These are phyloP conservation scores for Colletotrichum australisinense DNA, from an alignment of 2,329 filamentous ascomycete species.

Conservation along the genomic window DNA sequence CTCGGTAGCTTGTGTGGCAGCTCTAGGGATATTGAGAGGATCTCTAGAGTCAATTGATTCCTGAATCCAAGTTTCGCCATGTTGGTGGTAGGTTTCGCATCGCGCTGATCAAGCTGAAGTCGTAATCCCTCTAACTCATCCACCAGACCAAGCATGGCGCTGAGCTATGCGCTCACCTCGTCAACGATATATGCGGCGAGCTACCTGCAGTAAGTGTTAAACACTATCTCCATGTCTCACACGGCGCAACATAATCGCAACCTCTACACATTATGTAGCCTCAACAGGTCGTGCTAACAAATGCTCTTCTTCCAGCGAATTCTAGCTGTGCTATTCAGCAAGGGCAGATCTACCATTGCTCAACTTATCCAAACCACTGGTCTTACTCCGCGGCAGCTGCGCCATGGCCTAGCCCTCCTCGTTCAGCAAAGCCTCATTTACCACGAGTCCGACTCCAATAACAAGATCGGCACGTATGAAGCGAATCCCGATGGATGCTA, in stretches of 20 bases:
- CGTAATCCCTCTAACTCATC: constrained; percentile 2
- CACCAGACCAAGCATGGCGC: constrained; percentile 76
- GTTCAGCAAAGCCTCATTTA: constrained; percentile 90
- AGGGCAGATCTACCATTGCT: constrained; percentile 79
- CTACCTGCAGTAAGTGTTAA: constrained; percentile 81
- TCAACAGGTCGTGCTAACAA: constrained; percentile 23
- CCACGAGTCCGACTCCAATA: constrained; percentile 73
- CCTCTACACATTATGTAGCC: not conserved
- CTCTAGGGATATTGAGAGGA: constrained; percentile 84
- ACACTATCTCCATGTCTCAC: not conserved
- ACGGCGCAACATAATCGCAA: constrained; percentile 33
- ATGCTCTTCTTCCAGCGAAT: constrained; percentile 72
- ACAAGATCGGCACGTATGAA: constrained; percentile 80
- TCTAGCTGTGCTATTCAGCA: constrained; percentile 80
- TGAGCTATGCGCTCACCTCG: constrained; percentile 90
- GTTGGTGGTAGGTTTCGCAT: constrained; percentile 59
- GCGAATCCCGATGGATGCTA: constrained; percentile 86
- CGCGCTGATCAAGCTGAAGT: not conserved
- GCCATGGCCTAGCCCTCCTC: constrained; percentile 84
- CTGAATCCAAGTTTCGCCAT: constrained; percentile 43
- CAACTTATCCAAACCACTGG: constrained; percentile 79
- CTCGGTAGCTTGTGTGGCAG: constrained; percentile 76
- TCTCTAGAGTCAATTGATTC: constrained; percentile 78
- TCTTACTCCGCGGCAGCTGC: constrained; percentile 79
- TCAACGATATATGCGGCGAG: constrained; percentile 91